Percentiles rank a stretch among this genome's conserved stretches.
Evolutionary conservation across 306 rosid species (phyloP).

Genomic region (Rosa multiflora): DNA sequence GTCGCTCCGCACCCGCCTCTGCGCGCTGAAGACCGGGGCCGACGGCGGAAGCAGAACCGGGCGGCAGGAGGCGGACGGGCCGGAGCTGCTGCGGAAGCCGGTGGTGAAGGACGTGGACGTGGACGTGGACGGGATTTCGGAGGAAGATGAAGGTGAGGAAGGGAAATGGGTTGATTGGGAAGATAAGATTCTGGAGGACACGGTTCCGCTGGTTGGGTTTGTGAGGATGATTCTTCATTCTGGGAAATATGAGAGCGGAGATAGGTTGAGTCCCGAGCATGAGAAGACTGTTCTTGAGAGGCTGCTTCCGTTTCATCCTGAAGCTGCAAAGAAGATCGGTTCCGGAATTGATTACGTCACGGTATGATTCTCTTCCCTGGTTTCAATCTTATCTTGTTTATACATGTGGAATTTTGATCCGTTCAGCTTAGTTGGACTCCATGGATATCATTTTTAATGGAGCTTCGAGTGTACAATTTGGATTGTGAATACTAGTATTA

Average conservation of each 20-base stretch:
- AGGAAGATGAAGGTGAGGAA: conserved; percentile 34
- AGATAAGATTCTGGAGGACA: conserved; percentile 91
- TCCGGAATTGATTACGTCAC: conserved; percentile 81
- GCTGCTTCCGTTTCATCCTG: conserved; percentile 91
- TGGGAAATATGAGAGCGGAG: conserved; percentile 77
- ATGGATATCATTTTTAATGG: not conserved
- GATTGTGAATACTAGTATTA: not conserved
- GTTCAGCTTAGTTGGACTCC: not conserved
- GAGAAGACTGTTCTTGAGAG: conserved; percentile 81
- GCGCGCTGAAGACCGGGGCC: conserved; percentile 52
- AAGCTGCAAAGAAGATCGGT: conserved; percentile 73
- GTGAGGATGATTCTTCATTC: conserved; percentile 91
- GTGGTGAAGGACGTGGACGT: conserved; percentile 38
- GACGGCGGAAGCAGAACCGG: conserved; percentile 38
- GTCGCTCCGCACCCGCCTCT: conserved; percentile 28
- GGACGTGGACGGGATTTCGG: conserved; percentile 34
- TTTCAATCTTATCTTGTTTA: not conserved
- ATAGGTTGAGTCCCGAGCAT: conserved; percentile 74
- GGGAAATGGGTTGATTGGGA: conserved; percentile 90
- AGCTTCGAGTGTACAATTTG: not conserved
- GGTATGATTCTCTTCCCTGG: conserved; percentile 36
- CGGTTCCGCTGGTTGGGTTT: conserved; percentile 88
- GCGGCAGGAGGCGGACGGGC: conserved; percentile 35
- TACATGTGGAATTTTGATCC: not conserved
- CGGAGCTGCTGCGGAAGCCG: conserved; percentile 55